These are phyloP conservation scores for Penicillium angulare DNA, from an alignment of 495 filamentous ascomycete species.

Conservation along the genomic window DNA sequence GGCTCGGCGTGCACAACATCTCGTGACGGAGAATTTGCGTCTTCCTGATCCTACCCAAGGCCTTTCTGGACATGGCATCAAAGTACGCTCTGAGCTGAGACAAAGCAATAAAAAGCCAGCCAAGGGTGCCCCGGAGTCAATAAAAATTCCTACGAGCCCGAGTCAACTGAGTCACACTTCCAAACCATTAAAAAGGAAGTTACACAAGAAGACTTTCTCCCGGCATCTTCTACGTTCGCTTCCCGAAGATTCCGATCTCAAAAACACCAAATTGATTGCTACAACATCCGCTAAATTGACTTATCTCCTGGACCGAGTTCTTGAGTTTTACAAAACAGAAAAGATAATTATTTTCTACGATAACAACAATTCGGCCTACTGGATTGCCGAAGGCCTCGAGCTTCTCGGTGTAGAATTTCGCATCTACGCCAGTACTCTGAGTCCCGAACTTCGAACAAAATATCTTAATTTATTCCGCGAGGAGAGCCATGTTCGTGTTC, in stretches of 20 bases:
- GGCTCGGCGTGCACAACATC: constrained; percentile 55
- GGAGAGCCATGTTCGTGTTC: constrained; percentile 59
- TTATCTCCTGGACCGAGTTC: constrained; percentile 74
- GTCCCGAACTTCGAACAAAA: constrained; percentile 55
- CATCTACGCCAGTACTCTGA: constrained; percentile 78
- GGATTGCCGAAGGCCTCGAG: constrained; percentile 80
- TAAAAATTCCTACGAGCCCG: constrained; percentile 9
- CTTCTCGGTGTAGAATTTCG: constrained; percentile 70
- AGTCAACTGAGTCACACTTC: constrained; percentile 15
- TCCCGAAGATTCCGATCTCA: constrained; percentile 51
- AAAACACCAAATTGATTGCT: constrained; percentile 64
- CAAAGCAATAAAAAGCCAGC: constrained; percentile 19
- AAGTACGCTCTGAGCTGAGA: constrained; percentile 30
- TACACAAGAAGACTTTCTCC: constrained; percentile 34
- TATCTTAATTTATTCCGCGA: constrained; percentile 79
- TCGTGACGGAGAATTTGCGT: constrained; percentile 54
- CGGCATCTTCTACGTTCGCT: constrained; percentile 36
- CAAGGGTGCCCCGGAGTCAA: constrained; percentile 16
- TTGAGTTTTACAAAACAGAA: constrained; percentile 62
- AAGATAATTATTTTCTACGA: constrained; percentile 96
- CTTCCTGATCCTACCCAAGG: constrained; percentile 47
- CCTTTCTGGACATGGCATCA: constrained; percentile 49
- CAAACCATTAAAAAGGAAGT: constrained; percentile 27
- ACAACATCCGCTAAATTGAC: constrained; percentile 86
- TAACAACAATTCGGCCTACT: constrained; percentile 76